These are phyloP conservation scores for Aspergillus sp. DNA, from an alignment of 2,329 filamentous ascomycete genomes.

Conservation along the genomic window DNA sequence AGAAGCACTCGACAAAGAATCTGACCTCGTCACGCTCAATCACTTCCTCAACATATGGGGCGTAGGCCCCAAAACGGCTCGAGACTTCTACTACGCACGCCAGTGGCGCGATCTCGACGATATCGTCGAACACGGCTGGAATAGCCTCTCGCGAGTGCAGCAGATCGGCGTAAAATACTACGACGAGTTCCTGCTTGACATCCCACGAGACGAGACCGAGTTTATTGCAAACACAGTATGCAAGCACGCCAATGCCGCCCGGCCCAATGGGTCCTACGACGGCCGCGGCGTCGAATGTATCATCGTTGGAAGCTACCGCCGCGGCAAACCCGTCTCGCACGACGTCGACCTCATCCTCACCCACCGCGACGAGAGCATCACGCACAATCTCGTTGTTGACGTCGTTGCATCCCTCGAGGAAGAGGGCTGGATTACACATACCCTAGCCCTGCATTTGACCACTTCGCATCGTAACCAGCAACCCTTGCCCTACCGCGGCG, in stretches of 20 bases:
- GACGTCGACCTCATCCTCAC: slow-evolving; percentile 87
- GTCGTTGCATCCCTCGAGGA: slow-evolving; percentile 70
- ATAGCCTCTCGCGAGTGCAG: slow-evolving; percentile 71
- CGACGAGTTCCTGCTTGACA: slow-evolving; percentile 73
- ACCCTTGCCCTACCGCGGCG: slow-evolving; percentile 54
- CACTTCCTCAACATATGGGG: slow-evolving; percentile 87
- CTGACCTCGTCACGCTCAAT: slow-evolving; percentile 63
- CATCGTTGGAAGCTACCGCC: slow-evolving; percentile 78
- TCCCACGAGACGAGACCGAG: slow-evolving; percentile 73
- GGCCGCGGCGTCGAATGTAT: slow-evolving; percentile 54
- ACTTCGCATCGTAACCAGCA: slow-evolving; percentile 73
- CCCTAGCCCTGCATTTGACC: slow-evolving; percentile 66
- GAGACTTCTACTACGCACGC: slow-evolving; percentile 73
- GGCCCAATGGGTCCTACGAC: slow-evolving; percentile 44
- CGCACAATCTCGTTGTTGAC: slow-evolving; percentile 68
- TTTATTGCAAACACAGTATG: slow-evolving; percentile 65
- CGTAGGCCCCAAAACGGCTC: slow-evolving; percentile 78
- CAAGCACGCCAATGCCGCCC: slow-evolving; percentile 64
- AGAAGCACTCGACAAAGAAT: slow-evolving; percentile 62
- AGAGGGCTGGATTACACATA: slow-evolving; percentile 75
- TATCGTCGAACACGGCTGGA: slow-evolving; percentile 80
- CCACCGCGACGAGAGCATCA: slow-evolving; percentile 70
- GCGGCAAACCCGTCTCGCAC: slow-evolving; percentile 70
- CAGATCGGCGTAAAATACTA: slow-evolving; percentile 95
- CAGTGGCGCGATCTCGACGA: slow-evolving; percentile 85